Evolutionary conservation across 495 filamentous ascomycete species (phyloP), one percentile per base, ranked within the genome.

Genomic region (Hypoxylon perforatum): DNA sequence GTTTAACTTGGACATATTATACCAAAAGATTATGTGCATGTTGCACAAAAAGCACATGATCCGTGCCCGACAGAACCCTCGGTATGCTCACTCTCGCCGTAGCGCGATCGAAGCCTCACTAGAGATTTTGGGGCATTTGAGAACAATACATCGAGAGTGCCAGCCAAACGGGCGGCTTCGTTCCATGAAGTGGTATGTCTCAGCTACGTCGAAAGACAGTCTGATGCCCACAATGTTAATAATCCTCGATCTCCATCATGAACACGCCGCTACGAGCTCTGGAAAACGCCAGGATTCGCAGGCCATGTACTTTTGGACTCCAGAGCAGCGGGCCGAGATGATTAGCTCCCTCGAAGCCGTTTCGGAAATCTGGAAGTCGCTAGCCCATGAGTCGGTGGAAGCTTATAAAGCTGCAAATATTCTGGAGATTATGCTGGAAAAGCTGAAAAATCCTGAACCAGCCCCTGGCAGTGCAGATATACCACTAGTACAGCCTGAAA

Each of bases 181-280:
- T 55, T 83, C 83, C 18, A 88, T 92, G 75, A 87, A 88, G 67
- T 92, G 85, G 83, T 91, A 90, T 74, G 86, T 94, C 50, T 92
- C 86, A 15, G 81, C 82, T 2, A 84, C 96, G 3, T 92, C 92
- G 15, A 90, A 88, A 47, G 94, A 98, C 67, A 96, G 94, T 68
- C 78, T 97, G 12, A 87, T 96, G 15, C 93, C 92, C 0, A 90
- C 92, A 2, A 97, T 97, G 92, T 87, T 97, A 57, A 84, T 98
- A 17, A 89, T 88, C 65, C 80, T 97, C 28, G 93, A 96, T 63
- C 80, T 97, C 33, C 82, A 86, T 59, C 82, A 79, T 64, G 82
- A 86, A 56, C 79, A 80, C 30, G 54, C 76, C 48, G 69, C 78
- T 2, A 57, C 73, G 54, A 49, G 63, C 53, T 64, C 80, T 67